Conservation (phyloP, 208 protist species). For the Wallacemonas sp. region DNA sequence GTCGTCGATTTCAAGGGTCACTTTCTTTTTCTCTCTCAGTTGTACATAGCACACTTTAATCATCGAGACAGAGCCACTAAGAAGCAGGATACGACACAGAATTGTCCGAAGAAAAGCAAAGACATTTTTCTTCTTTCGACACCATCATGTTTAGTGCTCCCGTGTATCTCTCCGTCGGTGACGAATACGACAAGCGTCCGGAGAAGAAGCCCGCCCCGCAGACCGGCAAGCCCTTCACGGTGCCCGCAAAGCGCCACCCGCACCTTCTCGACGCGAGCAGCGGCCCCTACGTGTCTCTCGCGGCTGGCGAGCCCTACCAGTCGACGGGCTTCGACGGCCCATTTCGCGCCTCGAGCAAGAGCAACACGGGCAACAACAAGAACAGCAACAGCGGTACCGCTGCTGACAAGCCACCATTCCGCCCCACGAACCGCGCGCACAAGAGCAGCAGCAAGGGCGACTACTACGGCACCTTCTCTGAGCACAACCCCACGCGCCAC, state of each 20-base stretch:
- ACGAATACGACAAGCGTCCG: constrained; percentile 90
- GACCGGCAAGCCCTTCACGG: constrained; percentile 55
- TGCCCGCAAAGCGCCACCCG: constrained; percentile 70
- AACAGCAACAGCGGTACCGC: background rate
- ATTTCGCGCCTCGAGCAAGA: constrained; percentile 30
- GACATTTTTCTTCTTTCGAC: too few relatives aligned
- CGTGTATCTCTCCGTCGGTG: constrained; percentile 79
- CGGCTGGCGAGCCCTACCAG: constrained; percentile 76
- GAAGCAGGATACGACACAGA: too few relatives aligned
- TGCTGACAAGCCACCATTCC: constrained; percentile 53
- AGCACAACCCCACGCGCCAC: constrained; percentile 67
- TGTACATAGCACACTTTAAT: too few relatives aligned
- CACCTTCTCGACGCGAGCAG: constrained; percentile 79
- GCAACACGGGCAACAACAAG: constrained; percentile 4
- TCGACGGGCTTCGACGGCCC: constrained; percentile 43
- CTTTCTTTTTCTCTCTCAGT: too few relatives aligned
- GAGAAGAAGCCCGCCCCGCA: background rate
- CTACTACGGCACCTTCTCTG: constrained; percentile 91
- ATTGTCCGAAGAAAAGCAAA: too few relatives aligned
- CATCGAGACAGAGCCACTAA: too few relatives aligned
- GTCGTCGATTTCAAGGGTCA: too few relatives aligned
- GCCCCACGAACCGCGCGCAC: constrained; percentile 52
- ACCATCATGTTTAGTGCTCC: constrained; percentile 89
- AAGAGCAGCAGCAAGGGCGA: constrained; percentile 84
- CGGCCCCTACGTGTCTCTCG: constrained; percentile 68